Conservation (phyloP, 2,329 filamentous ascomycete species). For the Tolypocladium pustulatum region DNA sequence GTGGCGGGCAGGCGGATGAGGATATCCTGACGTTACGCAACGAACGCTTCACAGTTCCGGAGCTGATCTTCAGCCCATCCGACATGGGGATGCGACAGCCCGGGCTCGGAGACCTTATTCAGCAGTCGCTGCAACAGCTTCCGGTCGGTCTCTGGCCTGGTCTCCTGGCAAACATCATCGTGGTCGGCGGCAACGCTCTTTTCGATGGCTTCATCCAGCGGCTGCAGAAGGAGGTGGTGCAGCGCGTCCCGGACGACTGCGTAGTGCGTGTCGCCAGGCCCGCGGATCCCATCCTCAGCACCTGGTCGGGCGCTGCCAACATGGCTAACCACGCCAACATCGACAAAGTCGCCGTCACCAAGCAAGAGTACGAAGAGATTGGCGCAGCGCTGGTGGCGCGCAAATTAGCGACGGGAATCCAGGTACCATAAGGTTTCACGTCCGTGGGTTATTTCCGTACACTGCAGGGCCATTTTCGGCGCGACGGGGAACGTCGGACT, state of each 20-base stretch:
- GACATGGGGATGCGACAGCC: slow-evolving; percentile 80
- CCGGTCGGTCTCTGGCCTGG: slow-evolving; percentile 78
- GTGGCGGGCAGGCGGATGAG: slow-evolving; percentile 41
- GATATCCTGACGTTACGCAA: slow-evolving; percentile 82
- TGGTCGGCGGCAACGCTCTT: slow-evolving; percentile 77
- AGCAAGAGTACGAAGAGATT: slow-evolving; percentile 81
- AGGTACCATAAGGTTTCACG: slow-evolving; percentile 1
- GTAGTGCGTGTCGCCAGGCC: slow-evolving; percentile 63
- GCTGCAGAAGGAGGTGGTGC: slow-evolving; percentile 63
- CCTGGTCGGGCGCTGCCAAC: slow-evolving; percentile 76
- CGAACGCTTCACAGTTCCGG: slow-evolving; percentile 83
- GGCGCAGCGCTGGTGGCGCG: slow-evolving; percentile 65
- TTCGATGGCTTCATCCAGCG: slow-evolving; percentile 75
- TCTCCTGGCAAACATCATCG: slow-evolving; percentile 75
- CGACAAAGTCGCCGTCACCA: slow-evolving; percentile 63
- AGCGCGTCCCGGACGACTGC: slow-evolving; percentile 65
- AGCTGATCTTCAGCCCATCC: slow-evolving; percentile 76
- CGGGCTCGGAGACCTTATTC: slow-evolving; percentile 71
- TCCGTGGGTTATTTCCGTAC: neutral
- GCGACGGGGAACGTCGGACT: neutral
- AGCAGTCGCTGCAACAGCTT: slow-evolving; percentile 64
- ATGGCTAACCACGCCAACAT: slow-evolving; percentile 62
- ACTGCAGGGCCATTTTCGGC: neutral
- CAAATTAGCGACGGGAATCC: slow-evolving; percentile 43
- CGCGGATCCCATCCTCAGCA: slow-evolving; percentile 64